These are phyloP conservation scores for Capsella rubella DNA, from an alignment of 441 rosid species.

Conservation along the genomic window DNA sequence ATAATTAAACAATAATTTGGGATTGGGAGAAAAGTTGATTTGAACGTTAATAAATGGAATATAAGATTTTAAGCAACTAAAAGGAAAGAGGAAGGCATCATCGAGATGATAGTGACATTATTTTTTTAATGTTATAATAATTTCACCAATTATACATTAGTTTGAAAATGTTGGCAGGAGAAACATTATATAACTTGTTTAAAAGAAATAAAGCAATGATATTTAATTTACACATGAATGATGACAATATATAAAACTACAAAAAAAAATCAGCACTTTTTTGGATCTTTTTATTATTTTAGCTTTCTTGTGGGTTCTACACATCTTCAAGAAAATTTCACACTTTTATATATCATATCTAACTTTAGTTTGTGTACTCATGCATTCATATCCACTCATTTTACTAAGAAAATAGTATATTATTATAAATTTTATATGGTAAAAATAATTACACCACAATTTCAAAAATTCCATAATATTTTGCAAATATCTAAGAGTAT, in stretches of 20 bases:
- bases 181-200: slow-evolving; percentile 25
- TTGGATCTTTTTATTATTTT: slow-evolving; percentile 37
- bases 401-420: not conserved
- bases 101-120: slow-evolving; percentile 44
- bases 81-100: slow-evolving; percentile 33
- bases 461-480: not conserved
- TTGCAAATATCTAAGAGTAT: no score
- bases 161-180: slow-evolving; percentile 39
- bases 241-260: slow-evolving; percentile 5
- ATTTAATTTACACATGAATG: slow-evolving; percentile 35
- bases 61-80: slow-evolving; percentile 41
- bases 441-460: not conserved
- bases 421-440: not conserved
- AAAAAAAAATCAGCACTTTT: slow-evolving; percentile 29
- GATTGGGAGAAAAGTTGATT: slow-evolving; percentile 35
- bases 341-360: slow-evolving; percentile 29
- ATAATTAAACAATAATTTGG: slow-evolving; percentile 44
- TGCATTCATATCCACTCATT: slow-evolving; percentile 35
- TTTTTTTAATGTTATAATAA: slow-evolving; percentile 23
- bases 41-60: slow-evolving; percentile 38
- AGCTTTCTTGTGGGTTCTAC: slow-evolving; percentile 45
- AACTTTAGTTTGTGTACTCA: slow-evolving; percentile 29
- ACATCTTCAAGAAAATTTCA: slow-evolving; percentile 15
- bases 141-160: slow-evolving; percentile 37
- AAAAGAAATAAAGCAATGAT: slow-evolving; percentile 27